phyloP scores from a whole-genome alignment of 2,329 filamentous ascomycete species.

The Lasiodiplodia sp. region DNA sequence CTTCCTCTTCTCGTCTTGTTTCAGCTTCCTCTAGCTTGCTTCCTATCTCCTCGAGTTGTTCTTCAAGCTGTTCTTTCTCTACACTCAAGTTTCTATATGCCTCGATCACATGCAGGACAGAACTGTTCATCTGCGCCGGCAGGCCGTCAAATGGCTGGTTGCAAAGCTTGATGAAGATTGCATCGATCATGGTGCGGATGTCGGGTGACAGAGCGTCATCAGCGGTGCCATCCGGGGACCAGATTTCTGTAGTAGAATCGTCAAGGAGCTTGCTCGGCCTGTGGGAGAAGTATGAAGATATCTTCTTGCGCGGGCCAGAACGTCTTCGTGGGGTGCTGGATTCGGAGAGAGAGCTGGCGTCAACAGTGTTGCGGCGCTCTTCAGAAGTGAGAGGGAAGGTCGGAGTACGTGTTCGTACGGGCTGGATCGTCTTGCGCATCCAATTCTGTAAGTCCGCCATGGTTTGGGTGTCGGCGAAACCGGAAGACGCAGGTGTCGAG shows the following conservation, averaged over 20 bases:
- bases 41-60: not conserved
- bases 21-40: slow-evolving; percentile 3
- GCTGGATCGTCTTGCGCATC: slow-evolving; percentile 29
- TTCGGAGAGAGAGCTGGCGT: slow-evolving; percentile 22
- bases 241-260: slow-evolving; percentile 75
- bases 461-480: not conserved
- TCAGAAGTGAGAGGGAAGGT: slow-evolving; percentile 10
- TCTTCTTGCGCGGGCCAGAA: slow-evolving; percentile 23
- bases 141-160: slow-evolving; percentile 21
- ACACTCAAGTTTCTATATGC: slow-evolving; percentile 2
- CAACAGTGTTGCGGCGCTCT: slow-evolving; percentile 2
- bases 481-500: not conserved
- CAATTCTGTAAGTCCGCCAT: slow-evolving; percentile 25
- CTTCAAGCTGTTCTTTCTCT: slow-evolving; percentile 14
- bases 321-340: slow-evolving; percentile 11
- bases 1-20: slow-evolving; percentile 3
- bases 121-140: slow-evolving; percentile 21
- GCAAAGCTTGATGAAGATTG: slow-evolving; percentile 27
- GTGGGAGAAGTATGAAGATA: slow-evolving; percentile 30
- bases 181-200: slow-evolving; percentile 15
- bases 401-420: slow-evolving; percentile 12
- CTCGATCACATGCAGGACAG: slow-evolving; percentile 17
- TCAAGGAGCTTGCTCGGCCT: slow-evolving; percentile 62
- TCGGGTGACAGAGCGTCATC: slow-evolving; percentile 39
- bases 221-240: slow-evolving; percentile 67